A percentile compares a stretch with the other conserved stretches of the same genome.
Conservation (phyloP, 192 early-diverging fungal genomes). For the Podila clonocystis region DNA sequence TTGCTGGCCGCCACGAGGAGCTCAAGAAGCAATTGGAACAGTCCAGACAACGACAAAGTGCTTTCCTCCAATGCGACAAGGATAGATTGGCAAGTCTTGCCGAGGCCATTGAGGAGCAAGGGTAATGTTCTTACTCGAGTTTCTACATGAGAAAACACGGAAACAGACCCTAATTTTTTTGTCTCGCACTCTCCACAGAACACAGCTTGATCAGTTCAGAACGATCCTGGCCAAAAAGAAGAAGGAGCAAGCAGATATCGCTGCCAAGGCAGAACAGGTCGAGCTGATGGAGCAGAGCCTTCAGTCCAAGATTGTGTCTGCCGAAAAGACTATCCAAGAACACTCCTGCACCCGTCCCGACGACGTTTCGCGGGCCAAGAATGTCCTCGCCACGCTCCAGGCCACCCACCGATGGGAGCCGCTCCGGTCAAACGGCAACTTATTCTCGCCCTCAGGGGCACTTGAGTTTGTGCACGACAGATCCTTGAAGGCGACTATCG, state of each 20-base stretch:
- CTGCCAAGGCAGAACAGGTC: slow-evolving; percentile 23
- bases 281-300: slow-evolving; percentile 6
- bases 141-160: too few species aligned
- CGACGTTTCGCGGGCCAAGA: slow-evolving; percentile 23
- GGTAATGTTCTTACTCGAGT: slow-evolving; percentile 11
- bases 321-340: slow-evolving; percentile 40
- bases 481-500: slow-evolving; percentile 24
- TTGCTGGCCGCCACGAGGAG: slow-evolving; percentile 17
- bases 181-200: too few species aligned
- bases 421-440: not conserved
- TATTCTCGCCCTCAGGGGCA: not conserved
- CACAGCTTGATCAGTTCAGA: slow-evolving; percentile 41
- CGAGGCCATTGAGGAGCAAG: slow-evolving; percentile 46
- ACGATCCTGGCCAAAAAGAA: slow-evolving; percentile 15
- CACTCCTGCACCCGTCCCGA: slow-evolving; percentile 28
- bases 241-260: slow-evolving; percentile 32
- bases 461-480: slow-evolving; percentile 45
- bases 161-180: too few species aligned
- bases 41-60: slow-evolving; percentile 19
- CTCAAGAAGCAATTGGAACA: slow-evolving; percentile 18
- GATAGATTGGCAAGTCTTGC: slow-evolving; percentile 35
- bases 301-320: slow-evolving; percentile 5
- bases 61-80: slow-evolving; percentile 39
- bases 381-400: slow-evolving; percentile 23
- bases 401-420: slow-evolving; percentile 40